Base-by-base conservation (phyloP, 768 basidiomycete genomes). In the Xerocomus spinulosus region DNA sequence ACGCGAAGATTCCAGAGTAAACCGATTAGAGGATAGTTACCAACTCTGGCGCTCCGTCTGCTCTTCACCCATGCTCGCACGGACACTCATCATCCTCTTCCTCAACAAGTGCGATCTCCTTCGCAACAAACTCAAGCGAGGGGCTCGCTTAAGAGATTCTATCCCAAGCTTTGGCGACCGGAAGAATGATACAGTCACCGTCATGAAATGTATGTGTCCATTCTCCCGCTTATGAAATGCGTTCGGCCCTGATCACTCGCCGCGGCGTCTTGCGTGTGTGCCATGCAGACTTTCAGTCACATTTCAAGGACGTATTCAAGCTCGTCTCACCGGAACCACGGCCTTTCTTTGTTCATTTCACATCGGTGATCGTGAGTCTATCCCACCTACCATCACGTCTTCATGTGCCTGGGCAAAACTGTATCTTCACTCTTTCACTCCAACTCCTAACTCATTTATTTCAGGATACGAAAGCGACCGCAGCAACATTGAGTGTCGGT, bases 41-140 rank as follows among this genome's bases (percentile, higher is more conserved):
- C 74, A 82, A 14, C 75, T 91, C 5, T 91, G 87, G 87, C 77
- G 78, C 45, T 79, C 80, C n/a, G 79, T 91, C 43, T 84, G 82
- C 55, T 69, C 77, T 6, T 86, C 81, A 56, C 81, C 80, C 53
- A 68, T 88, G 18, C 76, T 89, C 5, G 63, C 79, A 14, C 67
- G 74, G 28, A 80, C 81, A 2, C 82, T 85, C 34, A 59, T 76
- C 14, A 61, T 70, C 26, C 60, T 64, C 67, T 79, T 84, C 63
- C 72, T 84, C 51, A 84, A 84, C 62, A 84, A 82, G 60, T 85
- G 83, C 44, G 85, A 88, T 58, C 70, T 89, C 34, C 72, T 91
- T 1, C 78, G 83, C 62, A 77, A 80, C 37, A 91, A 91, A 60
- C 72, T 91, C 14, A 76, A 76, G 57, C 72, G 82, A 28, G 88